These are phyloP conservation scores for Ogataea kodamae DNA, from an alignment of 805 yeast genomes.

Conservation along the genomic window DNA sequence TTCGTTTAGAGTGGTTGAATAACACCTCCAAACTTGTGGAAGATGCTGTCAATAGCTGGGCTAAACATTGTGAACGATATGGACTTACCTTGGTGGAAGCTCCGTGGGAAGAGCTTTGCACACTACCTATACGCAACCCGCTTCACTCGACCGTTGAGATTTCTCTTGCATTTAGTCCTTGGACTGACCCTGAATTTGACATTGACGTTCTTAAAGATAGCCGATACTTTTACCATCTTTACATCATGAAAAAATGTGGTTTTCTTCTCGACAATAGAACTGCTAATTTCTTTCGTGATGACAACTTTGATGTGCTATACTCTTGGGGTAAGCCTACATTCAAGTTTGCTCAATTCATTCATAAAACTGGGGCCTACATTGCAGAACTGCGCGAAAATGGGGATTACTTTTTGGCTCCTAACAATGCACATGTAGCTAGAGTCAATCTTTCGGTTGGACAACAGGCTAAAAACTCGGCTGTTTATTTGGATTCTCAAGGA, in stretches of 20 bases:
- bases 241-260: slow-evolving; percentile 63
- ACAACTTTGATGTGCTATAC: slow-evolving; percentile 62
- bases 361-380: slow-evolving; percentile 81
- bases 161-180: slow-evolving; percentile 65
- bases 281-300: slow-evolving; percentile 51
- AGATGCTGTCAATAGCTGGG: slow-evolving; percentile 72
- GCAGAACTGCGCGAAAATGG: slow-evolving; percentile 83
- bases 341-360: slow-evolving; percentile 85
- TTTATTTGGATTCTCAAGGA: slow-evolving; percentile 61
- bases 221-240: slow-evolving; percentile 73
- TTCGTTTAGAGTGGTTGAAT: slow-evolving; percentile 88
- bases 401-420: slow-evolving; percentile 78
- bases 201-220: slow-evolving; percentile 43
- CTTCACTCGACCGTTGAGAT: slow-evolving; percentile 82
- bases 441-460: slow-evolving; percentile 46
- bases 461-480: slow-evolving; percentile 24
- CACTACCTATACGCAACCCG: slow-evolving; percentile 74
- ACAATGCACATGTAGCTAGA: slow-evolving; percentile 76
- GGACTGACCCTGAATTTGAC: slow-evolving; percentile 55
- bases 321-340: slow-evolving; percentile 91
- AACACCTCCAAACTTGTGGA: slow-evolving; percentile 84
- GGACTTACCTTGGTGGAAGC: slow-evolving; percentile 81
- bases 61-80: slow-evolving; percentile 78
- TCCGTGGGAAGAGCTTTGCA: slow-evolving; percentile 85
- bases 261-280: slow-evolving; percentile 82